phyloP scores from a whole-genome alignment of 1,284 basidiomycete genomes.

The Cutaneotrichosporon spelunceum region DNA sequence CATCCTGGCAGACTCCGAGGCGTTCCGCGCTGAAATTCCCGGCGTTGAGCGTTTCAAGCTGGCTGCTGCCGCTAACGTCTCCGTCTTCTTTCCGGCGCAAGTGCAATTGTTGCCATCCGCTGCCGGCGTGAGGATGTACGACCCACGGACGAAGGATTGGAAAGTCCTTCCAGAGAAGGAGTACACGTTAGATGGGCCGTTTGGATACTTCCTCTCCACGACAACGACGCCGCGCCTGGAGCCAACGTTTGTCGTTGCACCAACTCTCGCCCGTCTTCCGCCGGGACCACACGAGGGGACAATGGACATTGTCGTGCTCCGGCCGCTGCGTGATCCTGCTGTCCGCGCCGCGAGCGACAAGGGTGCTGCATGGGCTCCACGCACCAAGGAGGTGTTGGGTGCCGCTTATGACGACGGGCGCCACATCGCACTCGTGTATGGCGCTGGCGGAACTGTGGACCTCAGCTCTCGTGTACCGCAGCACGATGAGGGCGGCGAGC shows the following conservation, averaged over 20 bases:
- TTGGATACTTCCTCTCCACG: slow-evolving; percentile 77
- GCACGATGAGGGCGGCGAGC: slow-evolving; percentile 62
- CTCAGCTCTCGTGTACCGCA: slow-evolving; percentile 42
- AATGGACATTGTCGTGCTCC: slow-evolving; percentile 77
- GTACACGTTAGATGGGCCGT: slow-evolving; percentile 64
- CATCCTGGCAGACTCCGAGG: slow-evolving; percentile 77
- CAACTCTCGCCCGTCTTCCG: slow-evolving; percentile 52
- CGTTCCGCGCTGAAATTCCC: slow-evolving; percentile 64
- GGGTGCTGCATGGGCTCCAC: slow-evolving; percentile 37
- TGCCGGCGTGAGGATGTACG: slow-evolving; percentile 56
- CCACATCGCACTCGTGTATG: slow-evolving; percentile 65
- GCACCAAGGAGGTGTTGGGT: slow-evolving; percentile 56
- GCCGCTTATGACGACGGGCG: slow-evolving; percentile 69
- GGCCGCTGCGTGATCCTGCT: slow-evolving; percentile 68
- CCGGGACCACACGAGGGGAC: slow-evolving; percentile 50
- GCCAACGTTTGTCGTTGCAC: slow-evolving; percentile 70
- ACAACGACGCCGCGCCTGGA: slow-evolving; percentile 81
- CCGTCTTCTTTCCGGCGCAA: slow-evolving; percentile 66
- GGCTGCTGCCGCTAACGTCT: slow-evolving; percentile 72
- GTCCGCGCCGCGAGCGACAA: slow-evolving; percentile 41
- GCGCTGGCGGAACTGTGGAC: slow-evolving; percentile 22
- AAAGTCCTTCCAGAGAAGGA: slow-evolving; percentile 42
- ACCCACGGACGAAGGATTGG: slow-evolving; percentile 56
- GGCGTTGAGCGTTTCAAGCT: slow-evolving; percentile 81
- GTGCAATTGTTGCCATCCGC: slow-evolving; percentile 55